Percentiles rank a stretch among this genome's conserved stretches.
Evolutionary conservation across 495 filamentous ascomycete species (phyloP).

Genomic region (Aspergillus hancockii): DNA sequence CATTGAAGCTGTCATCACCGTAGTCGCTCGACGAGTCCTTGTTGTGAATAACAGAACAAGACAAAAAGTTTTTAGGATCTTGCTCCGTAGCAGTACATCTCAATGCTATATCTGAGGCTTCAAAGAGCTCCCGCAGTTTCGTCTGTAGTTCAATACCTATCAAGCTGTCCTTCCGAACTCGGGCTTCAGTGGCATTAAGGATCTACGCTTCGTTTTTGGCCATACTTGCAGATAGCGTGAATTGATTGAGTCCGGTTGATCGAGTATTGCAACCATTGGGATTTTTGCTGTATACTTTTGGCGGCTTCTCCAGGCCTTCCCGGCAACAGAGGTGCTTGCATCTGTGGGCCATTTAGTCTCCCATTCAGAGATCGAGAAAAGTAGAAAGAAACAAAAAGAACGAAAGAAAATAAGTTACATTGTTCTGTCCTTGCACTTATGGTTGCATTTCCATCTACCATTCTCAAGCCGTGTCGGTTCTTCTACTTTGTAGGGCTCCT

Average conservation of each 20-base stretch:
- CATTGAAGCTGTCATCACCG: slow-evolving; percentile 34
- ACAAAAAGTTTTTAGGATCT: neutral
- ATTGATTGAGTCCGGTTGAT: slow-evolving; percentile 27
- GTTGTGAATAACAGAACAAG: neutral
- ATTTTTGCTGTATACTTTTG: slow-evolving; percentile 54
- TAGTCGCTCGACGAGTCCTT: slow-evolving; percentile 35
- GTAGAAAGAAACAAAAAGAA: neutral
- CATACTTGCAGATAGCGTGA: slow-evolving; percentile 28
- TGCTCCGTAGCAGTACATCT: neutral
- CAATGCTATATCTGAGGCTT: neutral
- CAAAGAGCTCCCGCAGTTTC: neutral
- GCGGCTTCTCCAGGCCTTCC: slow-evolving; percentile 81
- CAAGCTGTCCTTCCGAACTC: neutral
- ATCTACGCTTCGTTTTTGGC: slow-evolving; percentile 29
- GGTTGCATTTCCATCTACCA: slow-evolving; percentile 87
- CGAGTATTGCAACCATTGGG: slow-evolving; percentile 16
- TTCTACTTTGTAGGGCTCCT: slow-evolving; percentile 25
- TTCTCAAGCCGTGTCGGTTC: slow-evolving; percentile 65
- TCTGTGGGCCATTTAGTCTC: slow-evolving; percentile 27
- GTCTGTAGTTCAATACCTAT: neutral
- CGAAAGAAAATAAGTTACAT: slow-evolving; percentile 34
- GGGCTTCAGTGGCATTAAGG: slow-evolving; percentile 13
- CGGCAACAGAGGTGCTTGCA: slow-evolving; percentile 87
- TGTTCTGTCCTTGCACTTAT: slow-evolving; percentile 76
- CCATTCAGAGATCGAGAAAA: neutral